These are phyloP conservation scores for Usnea hakonensis DNA, from an alignment of 495 filamentous ascomycete genomes.

Conservation along the genomic window DNA sequence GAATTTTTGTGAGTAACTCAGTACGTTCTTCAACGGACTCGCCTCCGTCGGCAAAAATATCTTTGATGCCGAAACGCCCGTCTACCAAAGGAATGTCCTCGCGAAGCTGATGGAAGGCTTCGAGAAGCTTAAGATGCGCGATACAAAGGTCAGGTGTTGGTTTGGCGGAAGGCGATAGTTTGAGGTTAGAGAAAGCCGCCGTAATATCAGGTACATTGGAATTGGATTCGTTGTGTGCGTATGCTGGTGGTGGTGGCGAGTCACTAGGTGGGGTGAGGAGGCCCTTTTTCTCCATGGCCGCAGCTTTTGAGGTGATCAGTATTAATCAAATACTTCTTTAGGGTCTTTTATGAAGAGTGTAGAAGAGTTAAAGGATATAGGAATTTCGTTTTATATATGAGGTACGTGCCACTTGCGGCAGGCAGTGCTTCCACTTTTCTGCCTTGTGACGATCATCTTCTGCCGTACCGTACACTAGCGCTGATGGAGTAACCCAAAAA, in stretches of 20 bases:
- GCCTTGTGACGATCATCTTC: neutral
- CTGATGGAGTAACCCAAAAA: too few relatives aligned
- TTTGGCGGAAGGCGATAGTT: slow-evolving; percentile 6
- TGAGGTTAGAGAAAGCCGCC: slow-evolving; percentile 22
- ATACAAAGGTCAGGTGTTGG: slow-evolving; percentile 47
- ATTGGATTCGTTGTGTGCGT: neutral
- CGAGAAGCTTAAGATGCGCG: slow-evolving; percentile 70
- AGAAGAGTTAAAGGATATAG: neutral
- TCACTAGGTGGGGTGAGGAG: neutral
- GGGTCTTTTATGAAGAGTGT: too few relatives aligned
- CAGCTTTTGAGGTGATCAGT: neutral
- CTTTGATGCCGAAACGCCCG: slow-evolving; percentile 56
- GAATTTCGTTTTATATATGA: neutral
- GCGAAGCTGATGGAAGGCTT: slow-evolving; percentile 58
- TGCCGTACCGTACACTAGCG: too few relatives aligned
- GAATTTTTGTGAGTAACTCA: slow-evolving; percentile 34
- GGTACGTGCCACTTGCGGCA: neutral
- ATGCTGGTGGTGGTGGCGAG: neutral
- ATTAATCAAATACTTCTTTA: neutral
- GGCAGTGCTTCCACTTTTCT: neutral
- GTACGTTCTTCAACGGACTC: slow-evolving; percentile 13
- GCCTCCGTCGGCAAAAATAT: slow-evolving; percentile 28
- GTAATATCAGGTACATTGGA: slow-evolving; percentile 7
- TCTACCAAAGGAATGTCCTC: slow-evolving; percentile 56
- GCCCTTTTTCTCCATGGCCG: neutral